Conservation (phyloP, 2,329 filamentous ascomycete species). For the Corynespora cassiicola region DNA sequence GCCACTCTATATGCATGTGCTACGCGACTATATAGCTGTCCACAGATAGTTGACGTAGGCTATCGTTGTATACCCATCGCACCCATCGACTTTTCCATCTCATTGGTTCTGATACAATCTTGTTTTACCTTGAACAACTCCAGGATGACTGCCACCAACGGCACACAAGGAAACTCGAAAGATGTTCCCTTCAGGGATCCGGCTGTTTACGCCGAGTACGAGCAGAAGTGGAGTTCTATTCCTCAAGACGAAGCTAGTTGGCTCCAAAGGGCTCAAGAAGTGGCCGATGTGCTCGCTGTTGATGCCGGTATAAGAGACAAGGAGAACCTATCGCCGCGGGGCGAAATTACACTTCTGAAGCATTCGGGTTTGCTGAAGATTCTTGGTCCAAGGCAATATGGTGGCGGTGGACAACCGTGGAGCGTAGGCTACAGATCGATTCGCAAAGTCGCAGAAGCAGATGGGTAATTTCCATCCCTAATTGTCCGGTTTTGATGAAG, state of each 20-base stretch:
- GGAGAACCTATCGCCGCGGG: constrained; percentile 59
- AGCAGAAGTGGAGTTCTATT: constrained; percentile 43
- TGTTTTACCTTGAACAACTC: no score
- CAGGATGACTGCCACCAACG: neutral
- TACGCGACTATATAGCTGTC: neutral
- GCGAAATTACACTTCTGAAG: constrained; percentile 61
- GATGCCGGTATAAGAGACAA: constrained; percentile 57
- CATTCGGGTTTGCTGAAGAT: constrained; percentile 58
- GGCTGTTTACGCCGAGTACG: constrained; percentile 48
- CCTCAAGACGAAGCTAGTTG: constrained; percentile 53
- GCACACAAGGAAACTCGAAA: constrained; percentile 13
- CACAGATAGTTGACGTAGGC: no score
- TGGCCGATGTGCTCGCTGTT: constrained; percentile 56
- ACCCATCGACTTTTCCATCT: no score
- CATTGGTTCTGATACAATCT: no score
- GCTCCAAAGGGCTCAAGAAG: constrained; percentile 57
- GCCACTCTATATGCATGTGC: neutral
- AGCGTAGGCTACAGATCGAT: constrained; percentile 65
- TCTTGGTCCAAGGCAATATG: constrained; percentile 58
- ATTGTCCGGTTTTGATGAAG: no score
- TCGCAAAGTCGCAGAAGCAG: constrained; percentile 67
- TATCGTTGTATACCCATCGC: no score
- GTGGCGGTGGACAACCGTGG: constrained; percentile 62
- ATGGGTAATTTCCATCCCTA: constrained; percentile 56
- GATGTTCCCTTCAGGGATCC: constrained; percentile 38